Conservation (phyloP, 176 grass and related monocot species). For the Cenchrus americanus region DNA sequence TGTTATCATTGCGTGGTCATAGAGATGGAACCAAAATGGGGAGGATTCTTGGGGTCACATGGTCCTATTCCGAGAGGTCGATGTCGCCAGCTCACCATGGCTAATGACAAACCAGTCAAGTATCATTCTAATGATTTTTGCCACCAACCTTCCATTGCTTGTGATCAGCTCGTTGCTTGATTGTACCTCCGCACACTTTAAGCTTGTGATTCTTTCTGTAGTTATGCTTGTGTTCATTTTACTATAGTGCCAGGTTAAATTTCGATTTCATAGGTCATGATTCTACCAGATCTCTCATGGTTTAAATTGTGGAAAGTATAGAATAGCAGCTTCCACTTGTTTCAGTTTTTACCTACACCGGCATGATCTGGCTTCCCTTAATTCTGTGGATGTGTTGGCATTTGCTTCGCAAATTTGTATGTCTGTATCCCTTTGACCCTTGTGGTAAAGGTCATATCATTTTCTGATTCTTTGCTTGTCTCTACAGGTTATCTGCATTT, state of each 20-base stretch:
- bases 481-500: slow-evolving; percentile 30
- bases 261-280: background rate
- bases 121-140: slow-evolving; percentile 57
- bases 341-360: background rate
- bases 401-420: background rate
- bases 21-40: slow-evolving; percentile 38
- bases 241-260: background rate
- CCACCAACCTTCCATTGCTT: slow-evolving; percentile 41
- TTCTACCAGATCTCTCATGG: background rate
- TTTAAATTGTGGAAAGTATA: background rate
- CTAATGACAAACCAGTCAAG: slow-evolving; percentile 60
- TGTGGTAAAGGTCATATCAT: background rate
- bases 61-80: slow-evolving; percentile 65
- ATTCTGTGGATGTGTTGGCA: background rate
- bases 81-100: slow-evolving; percentile 68
- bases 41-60: slow-evolving; percentile 71
- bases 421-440: background rate
- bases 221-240: background rate
- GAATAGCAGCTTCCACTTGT: background rate
- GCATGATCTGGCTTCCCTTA: background rate
- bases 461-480: slow-evolving; percentile 46
- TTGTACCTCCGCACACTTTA: slow-evolving; percentile 22
- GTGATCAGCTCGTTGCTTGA: slow-evolving; percentile 22
- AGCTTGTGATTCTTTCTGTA: slow-evolving; percentile 13
- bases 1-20: slow-evolving; percentile 41